Evolutionary conservation across 345 rosid species (phyloP).

Genomic region (Moricandia moricandioides): DNA sequence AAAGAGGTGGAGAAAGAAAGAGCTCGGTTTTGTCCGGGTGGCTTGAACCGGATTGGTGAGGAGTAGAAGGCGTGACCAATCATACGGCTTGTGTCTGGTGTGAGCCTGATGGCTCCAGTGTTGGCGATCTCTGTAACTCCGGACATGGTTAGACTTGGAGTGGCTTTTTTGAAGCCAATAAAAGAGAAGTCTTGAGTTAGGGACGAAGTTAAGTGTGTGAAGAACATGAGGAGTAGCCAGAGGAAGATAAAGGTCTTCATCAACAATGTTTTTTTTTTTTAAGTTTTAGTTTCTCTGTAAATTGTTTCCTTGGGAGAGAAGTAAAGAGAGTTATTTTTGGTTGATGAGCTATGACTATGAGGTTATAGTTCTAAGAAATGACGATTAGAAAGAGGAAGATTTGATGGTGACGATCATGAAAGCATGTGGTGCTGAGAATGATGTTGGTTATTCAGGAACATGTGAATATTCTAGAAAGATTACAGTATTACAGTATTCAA

Average conservation of each 20-base stretch:
- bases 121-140: conserved; percentile 52
- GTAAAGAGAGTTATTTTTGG: neutral
- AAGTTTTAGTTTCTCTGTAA: neutral
- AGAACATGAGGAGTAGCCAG: conserved; percentile 34
- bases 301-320: conserved; percentile 20
- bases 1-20: conserved; percentile 80
- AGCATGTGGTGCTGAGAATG: conserved; percentile 33
- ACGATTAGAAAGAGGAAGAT: neutral
- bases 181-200: conserved; percentile 41
- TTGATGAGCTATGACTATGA: neutral
- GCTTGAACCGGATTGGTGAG: conserved; percentile 56
- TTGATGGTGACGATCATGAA: conserved; percentile 14
- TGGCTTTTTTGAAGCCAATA: conserved; percentile 44
- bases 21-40: conserved; percentile 35
- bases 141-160: conserved; percentile 42
- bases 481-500: neutral
- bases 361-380: conserved; percentile 12
- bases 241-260: conserved; percentile 34
- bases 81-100: conserved; percentile 47
- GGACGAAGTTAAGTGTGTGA: conserved; percentile 38
- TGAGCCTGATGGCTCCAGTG: conserved; percentile 60
- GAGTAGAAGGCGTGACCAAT: conserved; percentile 86
- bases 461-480: conserved; percentile 21
- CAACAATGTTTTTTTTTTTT: neutral
- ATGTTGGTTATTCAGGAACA: conserved; percentile 34